Percentiles rank a stretch among this genome's conserved stretches.
These are phyloP conservation scores for Clitopilus passeckerianus DNA, from an alignment of 768 basidiomycete genomes.

Conservation along the genomic window DNA sequence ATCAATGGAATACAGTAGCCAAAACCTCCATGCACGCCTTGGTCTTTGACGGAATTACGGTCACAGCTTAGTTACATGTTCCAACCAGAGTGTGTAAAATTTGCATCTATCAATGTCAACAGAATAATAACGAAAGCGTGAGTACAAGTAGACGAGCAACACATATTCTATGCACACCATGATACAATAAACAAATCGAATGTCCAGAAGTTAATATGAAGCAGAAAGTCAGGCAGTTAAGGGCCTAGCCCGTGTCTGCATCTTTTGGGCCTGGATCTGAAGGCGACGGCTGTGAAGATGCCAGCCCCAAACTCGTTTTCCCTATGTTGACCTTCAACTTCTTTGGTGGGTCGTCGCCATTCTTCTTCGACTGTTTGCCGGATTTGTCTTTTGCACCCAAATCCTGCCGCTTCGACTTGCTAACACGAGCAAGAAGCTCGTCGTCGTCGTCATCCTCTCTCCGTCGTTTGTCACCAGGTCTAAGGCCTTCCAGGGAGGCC, in stretches of 20 bases:
- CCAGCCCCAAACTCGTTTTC: conserved; percentile 33
- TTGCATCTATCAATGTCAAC: neutral
- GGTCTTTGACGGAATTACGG: no score
- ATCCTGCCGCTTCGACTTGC: conserved; percentile 54
- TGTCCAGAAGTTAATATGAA: conserved; percentile 1
- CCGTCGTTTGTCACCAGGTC: conserved; percentile 65
- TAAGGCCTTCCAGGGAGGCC: conserved; percentile 35
- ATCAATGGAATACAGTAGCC: no score
- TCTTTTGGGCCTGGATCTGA: conserved; percentile 69
- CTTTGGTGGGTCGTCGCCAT: conserved; percentile 54
- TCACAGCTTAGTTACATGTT: no score
- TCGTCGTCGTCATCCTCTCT: conserved; percentile 72
- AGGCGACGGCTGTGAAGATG: conserved; percentile 34
- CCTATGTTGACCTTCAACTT: conserved; percentile 76
- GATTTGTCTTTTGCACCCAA: conserved; percentile 37
- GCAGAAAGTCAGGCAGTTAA: conserved; percentile 6
- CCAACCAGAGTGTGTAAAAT: no score
- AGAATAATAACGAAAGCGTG: neutral
- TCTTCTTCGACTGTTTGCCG: conserved; percentile 28
- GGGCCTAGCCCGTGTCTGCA: conserved; percentile 60
- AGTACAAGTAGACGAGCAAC: conserved; percentile 2
- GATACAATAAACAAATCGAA: conserved; percentile 7
- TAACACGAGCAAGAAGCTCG: conserved; percentile 56
- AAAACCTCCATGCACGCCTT: no score
- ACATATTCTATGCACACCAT: neutral